Percentiles rank a stretch among this genome's conserved stretches.
Evolutionary conservation across 176 grass and related monocot genomes (phyloP).

Genomic region (Bothriochloa decipiens): DNA sequence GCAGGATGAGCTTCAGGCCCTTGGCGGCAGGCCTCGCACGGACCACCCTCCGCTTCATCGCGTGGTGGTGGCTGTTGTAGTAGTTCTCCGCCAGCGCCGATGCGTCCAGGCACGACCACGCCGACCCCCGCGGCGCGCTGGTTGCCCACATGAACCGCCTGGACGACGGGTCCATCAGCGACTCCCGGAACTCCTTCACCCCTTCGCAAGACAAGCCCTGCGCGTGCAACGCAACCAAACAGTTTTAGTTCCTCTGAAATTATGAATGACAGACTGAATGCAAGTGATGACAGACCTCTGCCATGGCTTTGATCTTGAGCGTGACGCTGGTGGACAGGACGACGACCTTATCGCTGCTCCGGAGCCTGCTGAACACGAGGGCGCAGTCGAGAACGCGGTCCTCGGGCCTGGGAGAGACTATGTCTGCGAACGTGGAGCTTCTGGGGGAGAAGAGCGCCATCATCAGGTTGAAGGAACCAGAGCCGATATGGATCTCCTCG

Average conservation of each 20-base stretch:
- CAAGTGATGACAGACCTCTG: constrained; percentile 55
- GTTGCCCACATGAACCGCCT: constrained; percentile 84
- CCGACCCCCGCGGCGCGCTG: constrained; percentile 53
- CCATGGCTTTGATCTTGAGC: constrained; percentile 98
- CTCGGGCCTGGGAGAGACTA: constrained; percentile 64
- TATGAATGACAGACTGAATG: no score
- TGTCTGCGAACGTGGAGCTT: constrained; percentile 36
- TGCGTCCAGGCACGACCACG: constrained; percentile 60
- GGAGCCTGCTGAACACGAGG: constrained; percentile 56
- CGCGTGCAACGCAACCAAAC: neutral
- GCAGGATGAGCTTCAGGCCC: constrained; percentile 91
- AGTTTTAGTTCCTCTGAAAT: neutral
- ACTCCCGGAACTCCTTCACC: constrained; percentile 75
- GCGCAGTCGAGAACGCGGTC: constrained; percentile 78
- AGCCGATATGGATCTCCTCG: constrained; percentile 11
- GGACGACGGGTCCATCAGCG: constrained; percentile 79
- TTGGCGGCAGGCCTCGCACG: constrained; percentile 43
- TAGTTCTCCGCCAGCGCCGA: constrained; percentile 50
- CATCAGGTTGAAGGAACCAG: constrained; percentile 48
- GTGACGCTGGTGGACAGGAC: constrained; percentile 67
- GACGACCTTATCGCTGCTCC: constrained; percentile 47
- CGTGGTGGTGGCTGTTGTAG: constrained; percentile 55
- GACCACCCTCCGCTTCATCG: constrained; percentile 28
- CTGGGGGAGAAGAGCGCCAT: constrained; percentile 46
- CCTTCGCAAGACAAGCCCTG: constrained; percentile 84